phyloP scores from a whole-genome alignment of 805 yeast species.

The Sugiyamaella floridensis region DNA sequence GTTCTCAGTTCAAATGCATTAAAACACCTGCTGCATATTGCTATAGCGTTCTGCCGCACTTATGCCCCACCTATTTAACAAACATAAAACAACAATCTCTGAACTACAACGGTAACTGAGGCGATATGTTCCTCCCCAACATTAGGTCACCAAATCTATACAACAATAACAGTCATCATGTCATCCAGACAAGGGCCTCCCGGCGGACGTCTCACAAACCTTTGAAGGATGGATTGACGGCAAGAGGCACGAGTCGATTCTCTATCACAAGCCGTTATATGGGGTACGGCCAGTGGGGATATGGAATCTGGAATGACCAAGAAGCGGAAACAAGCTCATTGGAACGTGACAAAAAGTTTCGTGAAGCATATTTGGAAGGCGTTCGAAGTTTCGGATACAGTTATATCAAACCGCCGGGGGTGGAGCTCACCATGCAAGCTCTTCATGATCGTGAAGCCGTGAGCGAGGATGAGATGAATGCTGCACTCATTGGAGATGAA shows the following conservation, averaged over 20 bases:
- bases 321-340: background rate
- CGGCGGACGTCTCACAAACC: background rate
- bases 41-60: too few relatives aligned
- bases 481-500: slow-evolving; percentile 1
- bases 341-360: slow-evolving; percentile 11
- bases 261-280: slow-evolving; percentile 1
- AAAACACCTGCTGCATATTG: too few relatives aligned
- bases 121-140: background rate
- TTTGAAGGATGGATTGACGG: slow-evolving; percentile 2
- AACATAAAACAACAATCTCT: too few relatives aligned
- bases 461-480: slow-evolving; percentile 12
- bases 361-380: slow-evolving; percentile 14
- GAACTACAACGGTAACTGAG: too few relatives aligned
- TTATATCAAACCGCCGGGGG: slow-evolving; percentile 52
- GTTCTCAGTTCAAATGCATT: too few relatives aligned
- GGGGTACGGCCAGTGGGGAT: slow-evolving; percentile 7
- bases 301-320: slow-evolving; percentile 7
- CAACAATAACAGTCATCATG: background rate
- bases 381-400: slow-evolving; percentile 43
- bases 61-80: too few relatives aligned
- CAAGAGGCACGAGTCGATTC: slow-evolving; percentile 5
- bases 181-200: background rate
- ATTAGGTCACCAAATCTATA: background rate
- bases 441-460: slow-evolving; percentile 25
- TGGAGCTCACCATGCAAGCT: slow-evolving; percentile 44